A percentile compares a stretch with the other conserved stretches of the same genome.
Conservation (phyloP, 2,329 filamentous ascomycete species). For the Xylariaceae sp. region DNA sequence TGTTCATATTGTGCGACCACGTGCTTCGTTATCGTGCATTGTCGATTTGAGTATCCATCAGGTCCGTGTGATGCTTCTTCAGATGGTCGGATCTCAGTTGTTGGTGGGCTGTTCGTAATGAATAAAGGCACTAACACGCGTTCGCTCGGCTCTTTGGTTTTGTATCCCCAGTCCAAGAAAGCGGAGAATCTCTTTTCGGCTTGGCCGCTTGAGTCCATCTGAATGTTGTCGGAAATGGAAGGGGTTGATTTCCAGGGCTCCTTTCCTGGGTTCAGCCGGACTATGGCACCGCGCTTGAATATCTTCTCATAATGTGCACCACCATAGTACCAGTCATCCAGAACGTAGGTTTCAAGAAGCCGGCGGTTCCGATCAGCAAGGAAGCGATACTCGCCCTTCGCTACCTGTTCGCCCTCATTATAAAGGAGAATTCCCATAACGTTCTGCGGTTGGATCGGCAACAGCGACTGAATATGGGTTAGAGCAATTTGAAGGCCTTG, state of each 20-base stretch:
- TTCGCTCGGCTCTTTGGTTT: background rate
- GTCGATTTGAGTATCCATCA: too few species aligned
- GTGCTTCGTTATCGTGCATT: too few species aligned
- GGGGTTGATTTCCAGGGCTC: background rate
- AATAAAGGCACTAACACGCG: background rate
- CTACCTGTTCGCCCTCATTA: background rate
- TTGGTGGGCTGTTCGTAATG: background rate
- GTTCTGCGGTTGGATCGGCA: background rate
- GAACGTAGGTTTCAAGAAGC: background rate
- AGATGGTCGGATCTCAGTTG: too few species aligned
- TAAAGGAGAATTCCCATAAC: background rate
- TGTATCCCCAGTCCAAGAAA: background rate
- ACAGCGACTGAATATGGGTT: background rate
- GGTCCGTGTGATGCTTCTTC: too few species aligned
- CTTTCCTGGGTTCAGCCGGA: background rate
- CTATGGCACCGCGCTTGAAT: background rate
- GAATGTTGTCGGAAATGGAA: background rate
- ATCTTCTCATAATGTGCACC: background rate
- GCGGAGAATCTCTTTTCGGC: background rate
- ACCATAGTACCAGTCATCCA: background rate
- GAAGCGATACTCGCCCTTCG: background rate
- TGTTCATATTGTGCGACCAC: too few species aligned
- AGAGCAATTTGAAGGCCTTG: background rate
- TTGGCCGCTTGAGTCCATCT: background rate
- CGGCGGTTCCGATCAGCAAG: background rate